Evolutionary conservation across 768 basidiomycete species (phyloP), one percentile per base, ranked within the genome.

Genomic region (Lactarius deliciosus): DNA sequence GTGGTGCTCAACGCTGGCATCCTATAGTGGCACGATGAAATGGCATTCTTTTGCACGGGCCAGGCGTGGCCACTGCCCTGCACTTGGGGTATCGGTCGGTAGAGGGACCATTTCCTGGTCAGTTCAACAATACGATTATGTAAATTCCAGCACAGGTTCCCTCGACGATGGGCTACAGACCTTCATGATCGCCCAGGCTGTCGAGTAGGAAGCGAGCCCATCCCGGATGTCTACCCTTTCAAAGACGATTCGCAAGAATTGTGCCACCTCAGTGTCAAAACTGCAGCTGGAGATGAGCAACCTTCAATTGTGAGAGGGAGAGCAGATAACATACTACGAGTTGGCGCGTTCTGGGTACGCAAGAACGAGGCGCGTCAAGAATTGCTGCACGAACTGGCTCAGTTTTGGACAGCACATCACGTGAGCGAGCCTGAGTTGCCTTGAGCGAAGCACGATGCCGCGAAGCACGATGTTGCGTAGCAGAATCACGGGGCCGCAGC

Each of bases 121-220:
- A 58, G 16, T 54, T 32, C 10, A 15, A 40, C 45, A 22, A 40
- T 16, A 54, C 13, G 16, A 20, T 47, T 22, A 53, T 59, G 57
- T 58, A 25, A 66, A 43, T 15, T 20, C 8, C 2, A 36, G 47
- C 47, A n/a, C 18, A n/a, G 40, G 13, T 20, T 28, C 18, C n/a
- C 10, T 28, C 22, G 54, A 59, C 11, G 22, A 55, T 22, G 22
- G 7, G 47, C 38, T 28, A 66, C 66, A 4, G 9, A 63, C 61
- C 41, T 67, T 67, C 66, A 67, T 67, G 40, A 67, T 63, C n/a
- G 22, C 50, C 57, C 50, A 66, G 30, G 54, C 38, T 5, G 57
- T 36, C 30, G 28, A 28, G 50, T 67, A 67, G 7, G 66, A 11
- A 1, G 32, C 32, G 8, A 63, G 7, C n/a, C 40, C 66, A 15